These are phyloP conservation scores for Elaeis oleifera DNA, from an alignment of 202 grass and related monocot genomes.

Conservation along the genomic window DNA sequence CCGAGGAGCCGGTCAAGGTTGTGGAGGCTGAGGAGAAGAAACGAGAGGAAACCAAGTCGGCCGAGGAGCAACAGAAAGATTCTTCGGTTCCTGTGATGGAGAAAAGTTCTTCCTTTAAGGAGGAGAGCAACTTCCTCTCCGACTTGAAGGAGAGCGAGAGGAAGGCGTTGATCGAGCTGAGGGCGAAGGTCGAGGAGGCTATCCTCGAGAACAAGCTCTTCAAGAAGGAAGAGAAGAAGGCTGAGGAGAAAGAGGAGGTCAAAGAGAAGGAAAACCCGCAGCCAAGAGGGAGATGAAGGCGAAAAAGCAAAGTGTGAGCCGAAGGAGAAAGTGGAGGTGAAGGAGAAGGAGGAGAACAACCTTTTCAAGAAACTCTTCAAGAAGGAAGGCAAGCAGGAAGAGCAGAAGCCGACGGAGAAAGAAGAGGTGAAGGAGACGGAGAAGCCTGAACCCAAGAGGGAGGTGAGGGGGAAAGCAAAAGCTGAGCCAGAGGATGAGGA, in stretches of 20 bases:
- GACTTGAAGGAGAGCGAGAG: conserved; percentile 72
- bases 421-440: no score
- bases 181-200: conserved; percentile 64
- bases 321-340: neutral
- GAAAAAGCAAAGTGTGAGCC: no score
- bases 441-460: no score
- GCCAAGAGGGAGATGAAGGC: no score
- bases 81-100: conserved; percentile 24
- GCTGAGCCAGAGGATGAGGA: no score
- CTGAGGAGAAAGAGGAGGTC: no score
- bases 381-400: no score
- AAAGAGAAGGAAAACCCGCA: no score
- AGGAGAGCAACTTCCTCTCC: conserved; percentile 83
- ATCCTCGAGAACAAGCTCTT: conserved; percentile 48
- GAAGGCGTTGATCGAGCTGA: conserved; percentile 72
- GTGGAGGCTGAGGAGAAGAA: conserved; percentile 6
- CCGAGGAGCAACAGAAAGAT: conserved; percentile 15
- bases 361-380: no score
- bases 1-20: conserved; percentile 10
- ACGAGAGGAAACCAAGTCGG: neutral
- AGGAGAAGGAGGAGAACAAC: conserved; percentile 3
- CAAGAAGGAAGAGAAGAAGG: neutral
- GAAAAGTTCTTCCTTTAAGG: conserved; percentile 62
- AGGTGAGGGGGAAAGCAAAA: no score
- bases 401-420: no score